Evolutionary conservation across 1,284 basidiomycete genomes (phyloP).

Genomic region (Pisolithus thermaeus): DNA sequence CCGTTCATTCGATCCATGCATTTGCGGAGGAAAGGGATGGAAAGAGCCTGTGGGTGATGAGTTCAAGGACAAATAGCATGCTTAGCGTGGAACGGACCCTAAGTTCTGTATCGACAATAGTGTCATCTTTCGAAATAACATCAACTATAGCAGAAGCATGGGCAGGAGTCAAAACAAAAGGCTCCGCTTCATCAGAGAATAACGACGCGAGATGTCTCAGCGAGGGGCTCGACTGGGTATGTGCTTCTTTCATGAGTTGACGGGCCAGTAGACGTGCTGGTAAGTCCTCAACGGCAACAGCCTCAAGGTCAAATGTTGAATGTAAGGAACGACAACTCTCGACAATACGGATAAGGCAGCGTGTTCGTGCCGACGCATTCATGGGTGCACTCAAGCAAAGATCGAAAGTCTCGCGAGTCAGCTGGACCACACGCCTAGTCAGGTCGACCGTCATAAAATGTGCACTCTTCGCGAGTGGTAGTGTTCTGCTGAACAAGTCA

Average conservation of each 20-base stretch:
- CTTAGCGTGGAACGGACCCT: conserved; percentile 22
- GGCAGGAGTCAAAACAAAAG: conserved; percentile 21
- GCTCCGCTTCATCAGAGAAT: conserved; percentile 22
- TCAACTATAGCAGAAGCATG: conserved; percentile 26
- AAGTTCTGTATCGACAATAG: conserved; percentile 27
- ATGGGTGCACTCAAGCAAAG: conserved; percentile 39
- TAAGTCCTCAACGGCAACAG: conserved; percentile 19
- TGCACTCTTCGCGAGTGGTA: conserved; percentile 36
- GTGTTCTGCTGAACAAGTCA: conserved; percentile 36
- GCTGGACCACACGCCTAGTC: conserved; percentile 34
- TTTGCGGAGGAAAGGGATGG: conserved; percentile 17
- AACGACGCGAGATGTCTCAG: conserved; percentile 16
- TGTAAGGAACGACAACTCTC: conserved; percentile 21
- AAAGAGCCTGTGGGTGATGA: conserved; percentile 16
- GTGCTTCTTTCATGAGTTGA: conserved; percentile 26
- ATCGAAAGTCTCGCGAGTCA: conserved; percentile 39
- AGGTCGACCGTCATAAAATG: conserved; percentile 47
- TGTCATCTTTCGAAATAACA: conserved; percentile 30
- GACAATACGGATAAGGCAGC: conserved; percentile 37
- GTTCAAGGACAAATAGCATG: conserved; percentile 4
- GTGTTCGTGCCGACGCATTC: conserved; percentile 31
- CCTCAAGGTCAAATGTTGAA: conserved; percentile 16
- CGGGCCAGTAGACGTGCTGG: conserved; percentile 30
- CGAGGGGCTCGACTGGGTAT: conserved; percentile 13
- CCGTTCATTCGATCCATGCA: conserved; percentile 19